Conservation (phyloP, 2,329 filamentous ascomycete genomes). For the Aspergillus thermomutatus region DNA sequence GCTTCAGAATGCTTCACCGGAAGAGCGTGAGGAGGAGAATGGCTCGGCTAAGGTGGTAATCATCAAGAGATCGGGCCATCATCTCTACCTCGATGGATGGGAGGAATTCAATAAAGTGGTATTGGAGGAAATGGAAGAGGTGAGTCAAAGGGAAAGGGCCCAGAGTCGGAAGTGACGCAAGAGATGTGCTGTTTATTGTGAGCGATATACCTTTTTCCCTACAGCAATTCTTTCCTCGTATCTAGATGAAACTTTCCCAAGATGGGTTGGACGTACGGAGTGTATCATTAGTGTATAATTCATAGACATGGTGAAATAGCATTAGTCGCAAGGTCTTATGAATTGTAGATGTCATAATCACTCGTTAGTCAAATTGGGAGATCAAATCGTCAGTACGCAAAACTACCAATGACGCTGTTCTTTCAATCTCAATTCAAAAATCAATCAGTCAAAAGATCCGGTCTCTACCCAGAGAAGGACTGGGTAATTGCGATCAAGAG, state of each 20-base stretch:
- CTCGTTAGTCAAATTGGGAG: neutral
- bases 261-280: neutral
- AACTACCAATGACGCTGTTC: neutral
- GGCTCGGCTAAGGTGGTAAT: conserved; percentile 80
- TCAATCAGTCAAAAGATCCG: neutral
- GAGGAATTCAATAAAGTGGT: conserved; percentile 68
- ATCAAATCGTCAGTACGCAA: neutral
- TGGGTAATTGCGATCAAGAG: conserved; percentile 5
- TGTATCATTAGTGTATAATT: neutral
- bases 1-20: conserved; percentile 58
- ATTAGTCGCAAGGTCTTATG: neutral
- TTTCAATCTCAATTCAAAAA: neutral
- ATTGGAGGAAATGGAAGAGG: conserved; percentile 64
- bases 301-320: neutral
- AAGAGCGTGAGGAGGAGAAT: conserved; percentile 69
- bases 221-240: too few species aligned
- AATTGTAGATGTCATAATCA: neutral
- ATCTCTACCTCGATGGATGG: conserved; percentile 68
- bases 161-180: conserved; percentile 1
- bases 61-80: conserved; percentile 68
- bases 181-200: neutral
- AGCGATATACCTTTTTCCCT: neutral
- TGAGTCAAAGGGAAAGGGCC: conserved; percentile 33
- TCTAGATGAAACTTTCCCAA: neutral
- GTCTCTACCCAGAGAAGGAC: neutral